Evolutionary conservation across 306 rosid genomes (phyloP).

Genomic region (Prunus salicina): DNA sequence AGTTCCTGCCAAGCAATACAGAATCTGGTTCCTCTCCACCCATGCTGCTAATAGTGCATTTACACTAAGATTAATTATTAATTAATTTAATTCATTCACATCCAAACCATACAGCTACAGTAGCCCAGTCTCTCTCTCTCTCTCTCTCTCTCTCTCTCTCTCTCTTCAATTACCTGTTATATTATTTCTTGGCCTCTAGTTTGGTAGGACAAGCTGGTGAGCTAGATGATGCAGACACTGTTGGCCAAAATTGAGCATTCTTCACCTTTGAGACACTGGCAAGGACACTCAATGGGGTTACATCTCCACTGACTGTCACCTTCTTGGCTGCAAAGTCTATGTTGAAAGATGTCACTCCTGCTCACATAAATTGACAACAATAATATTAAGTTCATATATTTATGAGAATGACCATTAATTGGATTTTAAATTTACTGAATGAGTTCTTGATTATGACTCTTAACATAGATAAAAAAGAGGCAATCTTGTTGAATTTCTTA

Average conservation of each 20-base stretch:
- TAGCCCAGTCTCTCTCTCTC: background rate
- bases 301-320: conserved; percentile 81
- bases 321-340: conserved; percentile 88
- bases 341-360: conserved; percentile 85
- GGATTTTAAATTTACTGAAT: background rate
- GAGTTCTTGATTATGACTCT: background rate
- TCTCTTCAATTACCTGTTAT: conserved; percentile 7
- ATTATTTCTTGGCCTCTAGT: conserved; percentile 31
- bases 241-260: conserved; percentile 85
- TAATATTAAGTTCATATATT: background rate
- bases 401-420: background rate
- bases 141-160: conserved; percentile 2
- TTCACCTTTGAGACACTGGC: conserved; percentile 89
- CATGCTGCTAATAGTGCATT: conserved; percentile 29
- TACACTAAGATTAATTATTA: conserved; percentile 22
- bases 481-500: background rate
- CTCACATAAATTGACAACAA: conserved; percentile 12
- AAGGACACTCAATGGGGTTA: conserved; percentile 65
- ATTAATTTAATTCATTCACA: conserved; percentile 16
- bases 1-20: conserved; percentile 12
- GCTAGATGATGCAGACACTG: conserved; percentile 19
- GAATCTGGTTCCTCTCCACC: conserved; percentile 12
- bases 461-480: background rate
- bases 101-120: conserved; percentile 4
- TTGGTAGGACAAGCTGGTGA: conserved; percentile 16